These are phyloP conservation scores for Chimonanthus praecox DNA, from an alignment of 164 flowering plant species.

Conservation along the genomic window DNA sequence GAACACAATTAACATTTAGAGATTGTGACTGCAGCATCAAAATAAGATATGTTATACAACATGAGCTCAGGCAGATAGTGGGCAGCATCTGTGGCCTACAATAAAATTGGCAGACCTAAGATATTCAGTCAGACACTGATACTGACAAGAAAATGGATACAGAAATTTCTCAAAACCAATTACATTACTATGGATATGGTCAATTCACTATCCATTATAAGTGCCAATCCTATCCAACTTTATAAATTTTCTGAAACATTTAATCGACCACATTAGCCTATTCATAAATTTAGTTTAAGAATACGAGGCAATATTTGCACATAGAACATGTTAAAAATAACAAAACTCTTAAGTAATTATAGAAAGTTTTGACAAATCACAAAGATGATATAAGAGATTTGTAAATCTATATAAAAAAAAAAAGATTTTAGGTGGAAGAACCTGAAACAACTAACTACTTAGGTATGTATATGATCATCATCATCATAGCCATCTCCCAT, in stretches of 20 bases:
- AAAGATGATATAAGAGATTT: no score
- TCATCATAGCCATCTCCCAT: no score
- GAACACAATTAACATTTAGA: conserved; percentile 7
- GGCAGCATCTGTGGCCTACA: background rate
- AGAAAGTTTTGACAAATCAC: no score
- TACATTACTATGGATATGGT: background rate
- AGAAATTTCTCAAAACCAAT: background rate
- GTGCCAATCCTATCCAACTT: background rate
- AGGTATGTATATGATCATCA: no score
- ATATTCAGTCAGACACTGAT: background rate
- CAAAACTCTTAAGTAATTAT: no score
- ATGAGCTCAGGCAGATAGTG: background rate
- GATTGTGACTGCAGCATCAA: background rate
- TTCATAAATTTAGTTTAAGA: no score
- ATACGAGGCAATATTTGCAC: no score
- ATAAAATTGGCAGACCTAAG: background rate
- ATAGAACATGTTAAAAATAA: no score
- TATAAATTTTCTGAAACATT: background rate
- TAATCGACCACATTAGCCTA: background rate
- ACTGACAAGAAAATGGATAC: background rate
- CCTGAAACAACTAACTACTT: no score
- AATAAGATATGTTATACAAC: background rate
- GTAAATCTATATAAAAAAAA: no score
- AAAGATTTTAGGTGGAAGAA: no score
- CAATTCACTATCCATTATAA: background rate